Evolutionary conservation across 345 rosid species (phyloP).

Genomic region (Eucalyptus sp.): DNA sequence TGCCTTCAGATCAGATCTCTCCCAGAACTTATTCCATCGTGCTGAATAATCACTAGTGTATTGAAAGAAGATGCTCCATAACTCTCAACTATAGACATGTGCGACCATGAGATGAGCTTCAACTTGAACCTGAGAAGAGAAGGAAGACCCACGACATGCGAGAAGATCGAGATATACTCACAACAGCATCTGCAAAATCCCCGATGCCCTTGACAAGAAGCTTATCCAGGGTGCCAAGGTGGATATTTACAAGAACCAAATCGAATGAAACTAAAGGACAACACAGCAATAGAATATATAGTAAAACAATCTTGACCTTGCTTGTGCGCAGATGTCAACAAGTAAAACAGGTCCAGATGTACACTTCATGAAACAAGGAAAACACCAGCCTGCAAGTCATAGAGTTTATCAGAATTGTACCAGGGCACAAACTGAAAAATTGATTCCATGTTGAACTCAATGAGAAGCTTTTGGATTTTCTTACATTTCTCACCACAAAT

Average conservation of each 20-base stretch:
- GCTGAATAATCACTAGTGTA: neutral
- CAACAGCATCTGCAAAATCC: neutral
- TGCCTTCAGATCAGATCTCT: neutral
- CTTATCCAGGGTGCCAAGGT: neutral
- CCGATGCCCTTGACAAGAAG: neutral
- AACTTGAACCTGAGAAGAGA: neutral
- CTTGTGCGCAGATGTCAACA: neutral
- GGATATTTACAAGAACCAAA: neutral
- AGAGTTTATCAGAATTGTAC: neutral
- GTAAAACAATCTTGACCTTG: neutral
- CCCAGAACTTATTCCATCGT: neutral
- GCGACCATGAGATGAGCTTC: neutral
- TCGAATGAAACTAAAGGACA: neutral
- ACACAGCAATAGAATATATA: neutral
- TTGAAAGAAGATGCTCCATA: neutral
- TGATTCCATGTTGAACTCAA: rapidly evolving
- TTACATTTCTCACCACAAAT: slow-evolving; percentile 46
- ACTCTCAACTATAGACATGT: neutral
- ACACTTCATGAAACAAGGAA: neutral
- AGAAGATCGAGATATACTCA: neutral
- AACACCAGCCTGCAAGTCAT: slow-evolving; percentile 4
- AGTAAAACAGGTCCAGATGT: neutral
- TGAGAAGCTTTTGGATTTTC: neutral
- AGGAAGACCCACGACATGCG: neutral
- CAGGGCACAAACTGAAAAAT: neutral